These are phyloP conservation scores for Crithidia mellificae DNA, from an alignment of 208 protist species.

Conservation along the genomic window DNA sequence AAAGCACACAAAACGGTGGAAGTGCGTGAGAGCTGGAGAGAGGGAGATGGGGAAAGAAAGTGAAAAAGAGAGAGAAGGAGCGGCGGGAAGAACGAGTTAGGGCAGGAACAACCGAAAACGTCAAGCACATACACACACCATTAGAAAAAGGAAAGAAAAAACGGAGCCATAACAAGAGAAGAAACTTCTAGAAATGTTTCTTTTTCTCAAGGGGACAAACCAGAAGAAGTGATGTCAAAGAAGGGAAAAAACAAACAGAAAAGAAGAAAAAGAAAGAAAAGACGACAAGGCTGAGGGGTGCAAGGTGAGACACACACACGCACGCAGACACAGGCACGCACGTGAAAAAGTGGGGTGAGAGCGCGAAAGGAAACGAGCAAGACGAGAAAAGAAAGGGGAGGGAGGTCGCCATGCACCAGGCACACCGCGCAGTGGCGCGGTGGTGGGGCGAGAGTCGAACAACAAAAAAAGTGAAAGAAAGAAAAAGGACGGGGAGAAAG, in stretches of 20 bases:
- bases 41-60: background rate
- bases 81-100: too few species aligned
- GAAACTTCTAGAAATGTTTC: background rate
- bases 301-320: constrained; percentile 21
- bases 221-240: constrained; percentile 4
- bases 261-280: constrained; percentile 7
- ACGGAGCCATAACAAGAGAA: constrained; percentile 7
- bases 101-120: background rate
- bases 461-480: background rate
- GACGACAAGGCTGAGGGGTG: constrained; percentile 19
- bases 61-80: constrained; percentile 6
- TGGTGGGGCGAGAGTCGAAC: too few species aligned
- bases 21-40: too few species aligned
- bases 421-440: background rate
- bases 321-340: too few species aligned
- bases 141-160: constrained; percentile 1
- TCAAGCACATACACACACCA: background rate
- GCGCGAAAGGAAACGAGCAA: background rate
- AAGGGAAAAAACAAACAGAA: constrained; percentile 15
- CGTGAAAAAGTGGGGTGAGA: background rate
- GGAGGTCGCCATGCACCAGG: background rate
- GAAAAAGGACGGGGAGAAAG: background rate
- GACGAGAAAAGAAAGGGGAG: background rate
- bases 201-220: background rate
- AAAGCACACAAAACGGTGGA: too few species aligned